A percentile compares a stretch with the other conserved stretches of the same genome.
phyloP scores from a whole-genome alignment of 2,329 filamentous ascomycete species.

The Cercospora zeae-maydis region DNA sequence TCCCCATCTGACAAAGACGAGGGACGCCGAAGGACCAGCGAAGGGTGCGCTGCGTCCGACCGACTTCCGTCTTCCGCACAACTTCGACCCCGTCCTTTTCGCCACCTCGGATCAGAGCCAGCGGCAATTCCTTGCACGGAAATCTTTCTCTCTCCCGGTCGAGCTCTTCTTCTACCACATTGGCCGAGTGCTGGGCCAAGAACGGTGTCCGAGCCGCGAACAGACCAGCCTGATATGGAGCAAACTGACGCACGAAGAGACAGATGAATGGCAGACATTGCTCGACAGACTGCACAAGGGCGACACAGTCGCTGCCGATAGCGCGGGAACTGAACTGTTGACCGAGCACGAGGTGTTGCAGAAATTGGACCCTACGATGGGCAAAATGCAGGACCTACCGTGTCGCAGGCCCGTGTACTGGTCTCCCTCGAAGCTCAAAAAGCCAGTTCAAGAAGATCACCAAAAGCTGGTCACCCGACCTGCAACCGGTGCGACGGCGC shows the following conservation, averaged over 20 bases:
- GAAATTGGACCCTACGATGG: background rate
- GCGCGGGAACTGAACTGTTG: background rate
- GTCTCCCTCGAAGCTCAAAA: background rate
- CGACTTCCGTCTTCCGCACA: background rate
- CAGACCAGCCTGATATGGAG: conserved; percentile 1
- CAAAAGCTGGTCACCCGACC: background rate
- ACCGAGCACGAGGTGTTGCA: background rate
- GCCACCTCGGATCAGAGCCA: background rate
- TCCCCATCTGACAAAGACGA: background rate
- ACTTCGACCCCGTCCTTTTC: background rate
- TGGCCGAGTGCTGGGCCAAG: background rate
- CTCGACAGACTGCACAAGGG: background rate
- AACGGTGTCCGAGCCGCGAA: background rate
- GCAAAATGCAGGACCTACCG: background rate
- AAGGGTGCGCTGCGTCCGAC: background rate
- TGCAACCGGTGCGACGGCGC: background rate
- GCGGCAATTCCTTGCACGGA: background rate
- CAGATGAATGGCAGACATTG: background rate
- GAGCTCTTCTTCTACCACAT: conserved; percentile 4
- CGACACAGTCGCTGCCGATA: background rate
- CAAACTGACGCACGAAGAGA: background rate
- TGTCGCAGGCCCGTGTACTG: background rate
- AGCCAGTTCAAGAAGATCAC: background rate
- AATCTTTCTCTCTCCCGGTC: background rate
- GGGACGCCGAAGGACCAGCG: background rate